phyloP scores from a whole-genome alignment of 306 rosid genomes.

The Castanea sativa region DNA sequence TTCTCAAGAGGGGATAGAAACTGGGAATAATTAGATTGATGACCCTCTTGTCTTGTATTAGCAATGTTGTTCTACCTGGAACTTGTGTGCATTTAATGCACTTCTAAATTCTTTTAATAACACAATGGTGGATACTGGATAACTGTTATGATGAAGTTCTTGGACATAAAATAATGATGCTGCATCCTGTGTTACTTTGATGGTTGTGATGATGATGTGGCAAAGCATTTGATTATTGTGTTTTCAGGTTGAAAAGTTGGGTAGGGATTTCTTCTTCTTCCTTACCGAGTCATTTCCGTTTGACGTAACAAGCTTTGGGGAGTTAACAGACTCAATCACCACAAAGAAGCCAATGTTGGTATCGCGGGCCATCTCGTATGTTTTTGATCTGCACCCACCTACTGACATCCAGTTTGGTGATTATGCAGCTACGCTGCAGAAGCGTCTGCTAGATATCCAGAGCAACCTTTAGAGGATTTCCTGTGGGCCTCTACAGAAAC shows the following conservation, averaged over 20 bases:
- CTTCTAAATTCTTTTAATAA: neutral
- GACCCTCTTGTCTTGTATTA: neutral
- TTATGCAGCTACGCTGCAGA: slow-evolving; percentile 29
- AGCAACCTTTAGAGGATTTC: neutral
- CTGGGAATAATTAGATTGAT: neutral
- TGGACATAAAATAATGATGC: neutral
- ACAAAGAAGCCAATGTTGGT: slow-evolving; percentile 47
- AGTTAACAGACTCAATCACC: slow-evolving; percentile 41
- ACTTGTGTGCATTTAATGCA: neutral
- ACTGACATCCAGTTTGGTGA: slow-evolving; percentile 38
- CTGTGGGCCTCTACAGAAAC: neutral
- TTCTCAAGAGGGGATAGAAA: neutral
- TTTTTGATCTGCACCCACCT: slow-evolving; percentile 53
- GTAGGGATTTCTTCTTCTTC: slow-evolving; percentile 66
- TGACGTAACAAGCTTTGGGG: slow-evolving; percentile 64
- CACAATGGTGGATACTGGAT: neutral
- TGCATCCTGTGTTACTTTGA: slow-evolving; percentile 1
- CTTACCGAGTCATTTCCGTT: slow-evolving; percentile 64
- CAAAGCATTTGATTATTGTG: slow-evolving; percentile 12
- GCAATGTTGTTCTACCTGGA: neutral
- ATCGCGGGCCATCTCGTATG: slow-evolving; percentile 61
- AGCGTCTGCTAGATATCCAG: slow-evolving; percentile 27
- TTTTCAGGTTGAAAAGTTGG: slow-evolving; percentile 77
- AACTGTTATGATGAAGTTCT: neutral
- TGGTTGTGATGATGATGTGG: neutral